phyloP scores from a whole-genome alignment of 1,284 basidiomycete species.

The Moesziomyces parantarcticus region DNA sequence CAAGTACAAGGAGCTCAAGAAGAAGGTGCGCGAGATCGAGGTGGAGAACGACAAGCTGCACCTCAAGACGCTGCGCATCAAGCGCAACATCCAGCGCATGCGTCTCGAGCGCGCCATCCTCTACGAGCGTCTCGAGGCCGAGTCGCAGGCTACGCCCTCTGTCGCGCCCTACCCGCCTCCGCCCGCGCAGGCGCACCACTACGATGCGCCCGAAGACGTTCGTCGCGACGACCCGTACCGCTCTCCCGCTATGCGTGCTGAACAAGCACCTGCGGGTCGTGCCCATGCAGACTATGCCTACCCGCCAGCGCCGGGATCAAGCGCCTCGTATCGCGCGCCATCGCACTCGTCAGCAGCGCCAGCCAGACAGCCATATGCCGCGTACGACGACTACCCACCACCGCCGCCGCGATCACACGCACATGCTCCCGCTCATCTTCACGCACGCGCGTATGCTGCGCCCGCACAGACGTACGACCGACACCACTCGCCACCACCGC shows the following conservation, averaged over 20 bases:
- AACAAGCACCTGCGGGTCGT: not conserved
- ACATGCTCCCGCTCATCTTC: slow-evolving; percentile 7
- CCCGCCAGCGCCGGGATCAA: not conserved
- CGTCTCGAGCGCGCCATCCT: slow-evolving; percentile 81
- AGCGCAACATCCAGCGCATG: slow-evolving; percentile 86
- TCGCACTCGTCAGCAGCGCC: slow-evolving; percentile 1
- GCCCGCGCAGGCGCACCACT: slow-evolving; percentile 14
- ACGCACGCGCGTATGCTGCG: slow-evolving; percentile 13
- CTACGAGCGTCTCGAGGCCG: slow-evolving; percentile 58
- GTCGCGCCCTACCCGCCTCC: slow-evolving; percentile 20
- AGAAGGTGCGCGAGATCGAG: slow-evolving; percentile 88
- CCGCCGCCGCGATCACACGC: slow-evolving; percentile 25
- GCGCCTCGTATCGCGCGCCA: slow-evolving; percentile 8
- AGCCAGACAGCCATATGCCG: slow-evolving; percentile 14
- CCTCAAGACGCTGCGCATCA: slow-evolving; percentile 81
- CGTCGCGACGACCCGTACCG: slow-evolving; percentile 14
- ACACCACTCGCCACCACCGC: slow-evolving; percentile 27
- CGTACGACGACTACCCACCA: slow-evolving; percentile 35
- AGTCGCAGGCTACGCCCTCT: slow-evolving; percentile 35
- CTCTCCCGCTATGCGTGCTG: not conserved
- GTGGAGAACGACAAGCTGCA: slow-evolving; percentile 88
- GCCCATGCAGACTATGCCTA: slow-evolving; percentile 5
- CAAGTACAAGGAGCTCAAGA: slow-evolving; percentile 89
- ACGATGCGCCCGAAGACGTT: slow-evolving; percentile 13
- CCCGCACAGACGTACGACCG: slow-evolving; percentile 23